Evolutionary conservation across 805 yeast species (phyloP).

Genomic region (Ogataea paraovalis): DNA sequence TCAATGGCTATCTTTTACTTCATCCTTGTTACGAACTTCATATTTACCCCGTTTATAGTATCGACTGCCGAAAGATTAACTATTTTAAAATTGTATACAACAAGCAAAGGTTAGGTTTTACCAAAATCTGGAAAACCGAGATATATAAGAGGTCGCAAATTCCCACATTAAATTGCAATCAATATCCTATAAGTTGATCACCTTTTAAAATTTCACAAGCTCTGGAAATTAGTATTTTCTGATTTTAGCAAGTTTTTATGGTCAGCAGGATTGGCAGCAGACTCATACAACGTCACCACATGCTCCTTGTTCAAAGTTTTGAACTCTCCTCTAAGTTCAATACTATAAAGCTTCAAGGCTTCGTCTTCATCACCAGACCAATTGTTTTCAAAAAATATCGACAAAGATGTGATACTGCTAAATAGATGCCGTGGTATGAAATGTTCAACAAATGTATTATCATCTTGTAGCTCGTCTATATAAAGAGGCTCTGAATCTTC

Average conservation of each 20-base stretch:
- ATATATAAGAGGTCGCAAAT: no score
- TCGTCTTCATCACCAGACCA: slow-evolving; percentile 62
- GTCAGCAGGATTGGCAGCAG: slow-evolving; percentile 90
- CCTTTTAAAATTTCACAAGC: slow-evolving; percentile 4
- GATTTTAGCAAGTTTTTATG: slow-evolving; percentile 46
- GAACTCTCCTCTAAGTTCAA: slow-evolving; percentile 78
- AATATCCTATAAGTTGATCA: no score
- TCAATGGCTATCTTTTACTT: no score
- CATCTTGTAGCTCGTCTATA: slow-evolving; percentile 34
- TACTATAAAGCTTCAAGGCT: slow-evolving; percentile 53
- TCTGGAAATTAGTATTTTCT: slow-evolving; percentile 19
- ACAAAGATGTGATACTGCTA: slow-evolving; percentile 62
- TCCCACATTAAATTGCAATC: no score
- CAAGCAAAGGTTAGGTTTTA: no score
- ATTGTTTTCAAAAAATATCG: slow-evolving; percentile 65
- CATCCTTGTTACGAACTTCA: no score
- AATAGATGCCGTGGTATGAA: slow-evolving; percentile 71
- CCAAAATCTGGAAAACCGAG: no score
- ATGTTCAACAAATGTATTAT: slow-evolving; percentile 69
- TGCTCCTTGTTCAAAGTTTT: slow-evolving; percentile 61
- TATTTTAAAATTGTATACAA: not conserved
- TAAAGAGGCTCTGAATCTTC: slow-evolving; percentile 23
- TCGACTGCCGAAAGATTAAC: no score
- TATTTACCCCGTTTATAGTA: no score
- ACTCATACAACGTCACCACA: slow-evolving; percentile 73